Base-by-base conservation (phyloP, 257 asterid genomes). In the Nicotiana benthamiana region DNA sequence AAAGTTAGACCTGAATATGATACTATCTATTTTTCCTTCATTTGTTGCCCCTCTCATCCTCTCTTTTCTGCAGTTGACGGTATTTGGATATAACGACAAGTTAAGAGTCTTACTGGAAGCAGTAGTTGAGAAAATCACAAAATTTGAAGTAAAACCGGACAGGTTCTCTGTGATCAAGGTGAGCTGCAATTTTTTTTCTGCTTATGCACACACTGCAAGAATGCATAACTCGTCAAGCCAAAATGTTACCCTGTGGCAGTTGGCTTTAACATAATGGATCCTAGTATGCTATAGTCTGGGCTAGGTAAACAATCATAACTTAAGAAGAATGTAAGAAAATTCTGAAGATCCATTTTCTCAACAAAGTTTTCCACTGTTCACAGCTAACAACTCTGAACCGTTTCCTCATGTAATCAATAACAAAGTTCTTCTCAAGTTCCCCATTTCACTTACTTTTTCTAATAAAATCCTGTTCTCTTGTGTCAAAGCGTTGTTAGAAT, bases 151-250 rank as follows among this genome's bases (percentile, higher is more conserved):
- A 56, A 96, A 91, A 85, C 92, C 89, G n/a, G 98, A 96, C 74
- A 90, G 99, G 56, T 96, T 96, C 82, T 87, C 92, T 81, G 98
- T 96, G 62, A 92, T 96, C 86, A 91, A 96, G 98, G 99, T 95
- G 81, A 83, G 81, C 11, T 15, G 77, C 85, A 82, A 5, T 80
- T 75, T 80, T 51, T 74, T 74, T 64, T 76, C 59, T 83, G 77
- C 77, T 40, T 70, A 70, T 70, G 12, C 20, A 11, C 34, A 70
- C 6, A 51, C 57, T 77, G 59, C 48, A 67, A 59, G 30, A 75
- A 51, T 26, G 66, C 22, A 28, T 59, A 34, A 80, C 77, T 43
- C 12, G 1, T 22, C 9, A 11, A 43, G 59, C 59, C n/a, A 43
- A 70, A 43, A 20, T 10, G 59, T 43, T 43, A 68, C 56, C 11